Evolutionary conservation across 2,329 filamentous ascomycete species (phyloP).

Genomic region (Trichoderma sp.): DNA sequence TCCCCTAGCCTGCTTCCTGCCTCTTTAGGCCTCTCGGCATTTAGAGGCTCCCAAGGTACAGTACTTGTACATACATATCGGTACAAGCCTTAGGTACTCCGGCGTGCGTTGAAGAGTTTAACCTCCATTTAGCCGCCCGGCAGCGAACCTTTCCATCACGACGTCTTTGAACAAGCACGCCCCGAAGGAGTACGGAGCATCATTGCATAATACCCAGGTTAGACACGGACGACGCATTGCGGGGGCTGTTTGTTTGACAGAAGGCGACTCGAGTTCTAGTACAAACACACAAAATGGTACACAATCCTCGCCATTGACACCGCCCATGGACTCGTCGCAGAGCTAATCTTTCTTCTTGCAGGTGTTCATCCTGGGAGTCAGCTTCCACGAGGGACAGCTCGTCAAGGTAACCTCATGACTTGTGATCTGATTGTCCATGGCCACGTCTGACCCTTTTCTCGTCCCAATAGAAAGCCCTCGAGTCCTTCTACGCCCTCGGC

Average conservation of each 20-base stretch:
- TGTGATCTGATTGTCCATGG: too few relatives aligned
- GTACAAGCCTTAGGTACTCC: too few relatives aligned
- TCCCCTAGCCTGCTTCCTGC: neutral
- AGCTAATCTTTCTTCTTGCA: conserved; percentile 39
- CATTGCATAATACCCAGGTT: too few relatives aligned
- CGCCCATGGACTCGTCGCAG: accelerated
- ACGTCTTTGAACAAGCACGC: neutral
- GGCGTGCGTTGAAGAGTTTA: neutral
- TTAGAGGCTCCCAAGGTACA: too few relatives aligned
- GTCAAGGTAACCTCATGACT: conserved; percentile 64
- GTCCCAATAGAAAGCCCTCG: conserved; percentile 64
- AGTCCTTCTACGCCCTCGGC: conserved; percentile 85
- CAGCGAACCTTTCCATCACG: conserved; percentile 6
- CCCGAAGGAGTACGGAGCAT: neutral
- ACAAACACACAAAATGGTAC: conserved; percentile 19
- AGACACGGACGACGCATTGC: conserved; percentile 1
- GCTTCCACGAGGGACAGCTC: conserved; percentile 80
- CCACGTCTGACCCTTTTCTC: neutral
- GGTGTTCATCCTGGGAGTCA: conserved; percentile 85
- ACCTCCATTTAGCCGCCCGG: conserved; percentile 13
- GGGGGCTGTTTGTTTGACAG: neutral
- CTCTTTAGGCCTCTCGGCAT: too few relatives aligned
- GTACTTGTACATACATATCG: too few relatives aligned
- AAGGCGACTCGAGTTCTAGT: neutral
- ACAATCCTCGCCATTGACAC: too few relatives aligned